Evolutionary conservation across 345 rosid species (phyloP).

Genomic region (Crucihimalaya himalaica): DNA sequence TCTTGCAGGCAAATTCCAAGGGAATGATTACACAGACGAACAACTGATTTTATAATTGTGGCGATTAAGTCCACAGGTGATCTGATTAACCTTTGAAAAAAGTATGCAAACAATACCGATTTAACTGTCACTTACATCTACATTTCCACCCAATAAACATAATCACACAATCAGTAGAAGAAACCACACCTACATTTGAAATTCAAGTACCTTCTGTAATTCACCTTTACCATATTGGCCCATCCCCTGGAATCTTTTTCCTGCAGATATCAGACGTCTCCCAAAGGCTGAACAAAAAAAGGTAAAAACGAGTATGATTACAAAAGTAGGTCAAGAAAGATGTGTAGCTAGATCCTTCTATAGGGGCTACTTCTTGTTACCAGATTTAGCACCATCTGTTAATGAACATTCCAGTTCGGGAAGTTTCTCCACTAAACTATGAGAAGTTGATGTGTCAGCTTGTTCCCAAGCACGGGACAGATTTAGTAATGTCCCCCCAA

Average conservation of each 20-base stretch:
- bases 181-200: constrained; percentile 27
- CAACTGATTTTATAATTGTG: background rate
- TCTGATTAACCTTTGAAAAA: no score
- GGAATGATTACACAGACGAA: background rate
- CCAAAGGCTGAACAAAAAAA: constrained; percentile 70
- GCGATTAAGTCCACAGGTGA: background rate
- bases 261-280: constrained; percentile 73
- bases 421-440: constrained; percentile 55
- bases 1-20: background rate
- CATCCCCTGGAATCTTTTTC: constrained; percentile 86
- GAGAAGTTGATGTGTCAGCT: constrained; percentile 73
- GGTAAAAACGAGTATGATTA: constrained; percentile 32
- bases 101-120: background rate
- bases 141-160: background rate
- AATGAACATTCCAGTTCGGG: constrained; percentile 57
- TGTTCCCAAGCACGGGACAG: constrained; percentile 83
- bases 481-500: constrained; percentile 71
- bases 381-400: constrained; percentile 62
- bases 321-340: constrained; percentile 32
- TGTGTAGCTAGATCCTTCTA: constrained; percentile 27
- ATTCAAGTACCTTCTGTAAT: constrained; percentile 64
- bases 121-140: background rate
- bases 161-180: constrained; percentile 7
- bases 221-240: constrained; percentile 97
- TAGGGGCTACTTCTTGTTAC: constrained; percentile 48